Conservation (phyloP, 2,329 filamentous ascomycete genomes). For the Colletotrichum tanaceti region DNA sequence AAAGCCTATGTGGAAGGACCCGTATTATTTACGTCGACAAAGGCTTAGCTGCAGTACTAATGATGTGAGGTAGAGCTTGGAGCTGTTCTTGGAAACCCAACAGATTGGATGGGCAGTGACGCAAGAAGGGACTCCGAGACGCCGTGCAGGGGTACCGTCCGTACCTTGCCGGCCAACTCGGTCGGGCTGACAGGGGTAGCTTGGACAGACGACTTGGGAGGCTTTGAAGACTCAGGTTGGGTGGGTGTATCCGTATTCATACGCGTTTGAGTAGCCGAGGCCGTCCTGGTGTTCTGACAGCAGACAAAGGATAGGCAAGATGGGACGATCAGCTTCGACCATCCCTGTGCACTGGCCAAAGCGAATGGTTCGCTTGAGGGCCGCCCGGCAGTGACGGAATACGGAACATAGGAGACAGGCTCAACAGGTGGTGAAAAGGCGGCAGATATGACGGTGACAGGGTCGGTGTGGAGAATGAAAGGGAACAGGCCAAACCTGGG, state of each 20-base stretch:
- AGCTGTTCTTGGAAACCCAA: slow-evolving; percentile 38
- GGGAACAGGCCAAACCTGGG: slow-evolving; percentile 22
- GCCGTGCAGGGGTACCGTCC: slow-evolving; percentile 23
- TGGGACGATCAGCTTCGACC: slow-evolving; percentile 37
- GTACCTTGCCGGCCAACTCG: slow-evolving; percentile 30
- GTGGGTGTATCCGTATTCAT: slow-evolving; percentile 3
- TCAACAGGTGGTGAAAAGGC: slow-evolving; percentile 28
- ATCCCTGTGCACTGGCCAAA: neutral
- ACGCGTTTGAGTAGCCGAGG: neutral
- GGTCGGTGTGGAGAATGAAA: slow-evolving; percentile 23
- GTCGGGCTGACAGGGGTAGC: slow-evolving; percentile 32
- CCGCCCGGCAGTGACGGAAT: slow-evolving; percentile 36
- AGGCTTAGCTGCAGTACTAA: slow-evolving; percentile 35
- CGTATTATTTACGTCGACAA: slow-evolving; percentile 42
- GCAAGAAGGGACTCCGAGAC: slow-evolving; percentile 35
- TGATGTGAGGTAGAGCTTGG: slow-evolving; percentile 33
- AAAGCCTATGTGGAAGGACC: slow-evolving; percentile 33
- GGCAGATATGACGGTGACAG: slow-evolving; percentile 23
- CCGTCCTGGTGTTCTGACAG: slow-evolving; percentile 17
- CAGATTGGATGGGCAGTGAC: slow-evolving; percentile 36
- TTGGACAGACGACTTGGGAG: slow-evolving; percentile 11
- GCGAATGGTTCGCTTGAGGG: slow-evolving; percentile 2
- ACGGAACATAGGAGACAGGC: slow-evolving; percentile 8
- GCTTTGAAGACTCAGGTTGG: slow-evolving; percentile 10
- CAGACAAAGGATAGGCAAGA: slow-evolving; percentile 16